Base-by-base conservation (phyloP, 2,329 filamentous ascomycete species). In the Aspergillus viridinutans region DNA sequence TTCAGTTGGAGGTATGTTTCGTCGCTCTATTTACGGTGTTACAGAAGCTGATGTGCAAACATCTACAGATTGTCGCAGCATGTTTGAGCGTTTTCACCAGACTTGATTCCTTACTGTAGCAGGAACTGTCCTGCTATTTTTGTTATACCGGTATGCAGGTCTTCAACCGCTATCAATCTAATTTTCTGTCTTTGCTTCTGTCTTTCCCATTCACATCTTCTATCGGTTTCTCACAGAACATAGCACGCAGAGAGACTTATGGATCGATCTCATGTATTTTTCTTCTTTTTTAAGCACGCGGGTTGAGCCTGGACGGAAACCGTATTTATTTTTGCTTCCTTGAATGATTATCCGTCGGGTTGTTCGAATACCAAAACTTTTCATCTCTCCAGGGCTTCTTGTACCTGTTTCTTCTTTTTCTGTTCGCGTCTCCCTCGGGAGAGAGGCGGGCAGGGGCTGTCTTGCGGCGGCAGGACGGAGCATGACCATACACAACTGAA, bases 11-110 rank as follows among this genome's bases (percentile, higher is more conserved):
- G 84, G 93, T 96, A 76, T 71, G 81, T 73, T 59, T 48, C 28
- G 25, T n/a, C 25, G 53, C 12, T 14, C 1, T 23, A 23, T 53
- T 45, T 21, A 6, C 54, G 14, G 9, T 20, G 40, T 52, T 12
- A 40, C 55, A 25, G 50, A 55, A 54, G 54, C 61, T 69, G 53
- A 68, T 51, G 26, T 53, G 55, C 17, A 62, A 21, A 40, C 21
- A 38, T 58, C 21, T 48, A 57, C 58, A 87, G 84, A 86, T 90
- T 69, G 91, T 99, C 54, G 92, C 94, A 53, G 94, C 94, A 65
- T 97, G 94, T 76, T 79, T 99, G 75, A 96, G 90, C 78, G 94
- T 99, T 69, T 99, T 99, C 76, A 99, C 94, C 63, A 86, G 93
- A 72, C 89, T 99, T 69, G 94, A 99, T 79, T 97, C 94, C 52